A percentile compares a stretch with the other conserved stretches of the same genome.
Evolutionary conservation across 495 filamentous ascomycete species (phyloP).

Genomic region (Aspergillus conjunctus): DNA sequence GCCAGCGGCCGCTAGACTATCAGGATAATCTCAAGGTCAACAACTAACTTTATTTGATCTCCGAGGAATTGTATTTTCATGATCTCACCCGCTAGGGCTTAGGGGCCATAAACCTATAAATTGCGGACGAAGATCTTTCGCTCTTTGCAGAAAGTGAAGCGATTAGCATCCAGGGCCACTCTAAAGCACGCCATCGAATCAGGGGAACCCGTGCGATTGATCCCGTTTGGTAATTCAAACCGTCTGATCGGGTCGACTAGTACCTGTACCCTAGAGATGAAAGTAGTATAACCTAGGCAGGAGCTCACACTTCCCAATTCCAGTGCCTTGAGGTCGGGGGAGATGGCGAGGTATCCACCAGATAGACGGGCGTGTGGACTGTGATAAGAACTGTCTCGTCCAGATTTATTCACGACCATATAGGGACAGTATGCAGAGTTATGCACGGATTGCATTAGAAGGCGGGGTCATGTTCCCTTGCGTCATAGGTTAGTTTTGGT

Average conservation of each 20-base stretch:
- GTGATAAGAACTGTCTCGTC: slow-evolving; percentile 1
- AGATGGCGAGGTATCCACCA: background rate
- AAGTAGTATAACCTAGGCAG: no score
- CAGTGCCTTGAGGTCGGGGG: no score
- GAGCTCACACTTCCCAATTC: no score
- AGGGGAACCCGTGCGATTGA: background rate
- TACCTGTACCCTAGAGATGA: background rate
- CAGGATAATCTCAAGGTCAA: background rate
- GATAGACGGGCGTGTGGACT: background rate
- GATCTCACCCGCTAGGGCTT: background rate
- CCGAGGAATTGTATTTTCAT: no score
- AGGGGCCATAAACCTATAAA: background rate
- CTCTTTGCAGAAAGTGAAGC: slow-evolving; percentile 9
- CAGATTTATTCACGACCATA: background rate
- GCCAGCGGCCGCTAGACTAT: background rate
- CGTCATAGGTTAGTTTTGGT: slow-evolving; percentile 11
- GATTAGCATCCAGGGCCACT: background rate
- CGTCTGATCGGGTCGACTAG: background rate
- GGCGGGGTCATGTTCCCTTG: slow-evolving; percentile 14
- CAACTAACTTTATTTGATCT: slow-evolving; percentile 3
- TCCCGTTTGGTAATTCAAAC: background rate
- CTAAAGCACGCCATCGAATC: background rate
- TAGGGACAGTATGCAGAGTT: background rate
- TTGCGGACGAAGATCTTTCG: background rate
- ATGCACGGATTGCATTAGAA: slow-evolving; percentile 13